Evolutionary conservation across 2,329 filamentous ascomycete genomes (phyloP), one percentile per base, ranked within the genome.

Genomic region (Claviceps quebecensis): DNA sequence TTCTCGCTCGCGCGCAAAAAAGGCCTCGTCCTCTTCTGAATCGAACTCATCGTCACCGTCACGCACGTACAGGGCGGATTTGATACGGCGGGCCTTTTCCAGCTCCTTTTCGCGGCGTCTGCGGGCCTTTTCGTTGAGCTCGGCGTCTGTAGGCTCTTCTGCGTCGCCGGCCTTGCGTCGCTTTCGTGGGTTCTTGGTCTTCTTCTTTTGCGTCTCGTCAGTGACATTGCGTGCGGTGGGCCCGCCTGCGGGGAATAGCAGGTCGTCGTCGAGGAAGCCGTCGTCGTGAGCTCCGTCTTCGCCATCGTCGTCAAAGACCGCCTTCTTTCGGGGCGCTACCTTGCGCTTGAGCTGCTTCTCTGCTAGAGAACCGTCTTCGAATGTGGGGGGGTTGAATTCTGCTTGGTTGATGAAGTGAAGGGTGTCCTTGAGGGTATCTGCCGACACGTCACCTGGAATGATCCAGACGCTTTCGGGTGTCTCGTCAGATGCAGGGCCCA

Each of bases 11-110:
- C 78, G 75, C 2, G 76, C 81, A 66, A 91, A 96, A 67, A 96
- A 96, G 19, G 78, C 80, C 22, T 72, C 66, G 48, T 75, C 73
- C 52, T 80, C 78, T 46, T 89, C 87, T 37, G 77, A 81, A 60
- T 95, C 88, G n/a, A 78, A 83, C 58, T 95, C 89, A 50, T 97
- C 93, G 63, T 97, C 93, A 57, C 85, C 88, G 39, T 84, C 82
- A 53, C 84, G 79, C 48, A 98, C 85, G 60, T 82, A 91, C 40
- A 91, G 68, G 23, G 83, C 82, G 60, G 86, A 94, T 72, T 96
- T 97, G 69, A 93, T 85, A 63, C 84, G 86, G 36, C 74, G 73
- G 47, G 81, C 76, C 67, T 89, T 89, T 60, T 90, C 87, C n/a
- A 78, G 70, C 57, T 95, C 83, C 57, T 79, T 84, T 49, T 82